phyloP scores from a whole-genome alignment of 2,329 filamentous ascomycete genomes.

The Phyllosticta citriasiana region DNA sequence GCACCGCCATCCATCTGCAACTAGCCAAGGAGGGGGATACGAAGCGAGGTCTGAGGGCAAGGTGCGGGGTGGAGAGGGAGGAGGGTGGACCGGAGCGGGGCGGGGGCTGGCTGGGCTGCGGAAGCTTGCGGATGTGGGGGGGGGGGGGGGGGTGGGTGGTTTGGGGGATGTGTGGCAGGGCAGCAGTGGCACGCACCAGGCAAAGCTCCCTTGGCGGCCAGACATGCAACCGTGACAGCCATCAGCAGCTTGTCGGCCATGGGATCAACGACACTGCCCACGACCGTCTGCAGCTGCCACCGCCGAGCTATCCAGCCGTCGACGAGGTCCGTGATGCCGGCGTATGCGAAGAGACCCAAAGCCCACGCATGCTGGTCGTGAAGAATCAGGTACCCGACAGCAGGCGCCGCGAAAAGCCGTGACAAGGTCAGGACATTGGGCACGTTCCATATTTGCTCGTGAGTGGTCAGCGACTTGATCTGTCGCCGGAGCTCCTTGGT shows the following conservation, averaged over 20 bases:
- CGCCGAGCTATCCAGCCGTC: conserved; percentile 88
- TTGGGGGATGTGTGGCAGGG: conserved; percentile 3
- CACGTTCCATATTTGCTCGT: conserved; percentile 95
- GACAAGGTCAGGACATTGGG: conserved; percentile 88
- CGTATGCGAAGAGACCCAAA: conserved; percentile 80
- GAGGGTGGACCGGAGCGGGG: conserved; percentile 8
- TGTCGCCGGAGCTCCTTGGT: conserved; percentile 21
- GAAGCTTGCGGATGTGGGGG: conserved; percentile 6
- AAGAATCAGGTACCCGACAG: conserved; percentile 80
- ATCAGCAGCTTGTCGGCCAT: conserved; percentile 96
- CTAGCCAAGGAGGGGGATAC: background rate
- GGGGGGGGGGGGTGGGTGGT: no score
- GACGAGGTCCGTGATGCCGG: conserved; percentile 80
- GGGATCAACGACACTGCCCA: conserved; percentile 88
- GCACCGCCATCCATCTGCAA: background rate
- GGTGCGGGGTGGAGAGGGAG: background rate
- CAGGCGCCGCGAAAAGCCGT: conserved; percentile 70
- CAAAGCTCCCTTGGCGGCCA: conserved; percentile 73
- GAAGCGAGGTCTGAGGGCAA: background rate
- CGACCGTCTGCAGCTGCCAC: conserved; percentile 84
- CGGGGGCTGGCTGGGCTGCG: conserved; percentile 6
- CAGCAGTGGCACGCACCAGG: conserved; percentile 48
- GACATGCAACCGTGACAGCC: conserved; percentile 79
- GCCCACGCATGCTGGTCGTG: conserved; percentile 72
- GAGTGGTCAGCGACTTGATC: conserved; percentile 32